Evolutionary conservation across 75 land plant genomes (phyloP).

Genomic region (Cupressus sempervirens): DNA sequence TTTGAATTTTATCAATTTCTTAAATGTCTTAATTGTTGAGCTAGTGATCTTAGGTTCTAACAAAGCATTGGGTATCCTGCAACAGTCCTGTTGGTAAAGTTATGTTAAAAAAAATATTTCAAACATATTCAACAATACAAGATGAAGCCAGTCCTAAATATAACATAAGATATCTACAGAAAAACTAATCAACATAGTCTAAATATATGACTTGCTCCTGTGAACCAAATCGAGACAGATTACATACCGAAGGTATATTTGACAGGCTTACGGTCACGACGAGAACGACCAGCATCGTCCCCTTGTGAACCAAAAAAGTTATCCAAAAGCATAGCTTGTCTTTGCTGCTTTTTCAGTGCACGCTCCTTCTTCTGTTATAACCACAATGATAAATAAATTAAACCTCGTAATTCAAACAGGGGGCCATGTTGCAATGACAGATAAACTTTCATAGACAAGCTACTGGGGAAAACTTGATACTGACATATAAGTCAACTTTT

Average conservation of each 20-base stretch:
- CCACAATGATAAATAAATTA: background rate
- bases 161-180: background rate
- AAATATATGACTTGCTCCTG: background rate
- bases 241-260: slow-evolving; percentile 76
- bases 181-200: background rate
- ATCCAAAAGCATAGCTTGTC: slow-evolving; percentile 52
- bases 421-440: background rate
- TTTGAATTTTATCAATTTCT: background rate
- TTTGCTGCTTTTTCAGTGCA: slow-evolving; percentile 60
- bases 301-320: slow-evolving; percentile 26
- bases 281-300: slow-evolving; percentile 43
- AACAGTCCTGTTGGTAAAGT: background rate
- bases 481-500: background rate
- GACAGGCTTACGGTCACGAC: slow-evolving; percentile 69
- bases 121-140: background rate
- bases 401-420: too few species aligned
- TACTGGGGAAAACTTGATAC: background rate
- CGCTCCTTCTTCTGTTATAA: slow-evolving; percentile 66
- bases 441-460: background rate
- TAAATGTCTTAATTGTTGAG: background rate
- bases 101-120: background rate
- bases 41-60: background rate
- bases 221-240: background rate
- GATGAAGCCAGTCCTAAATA: background rate
- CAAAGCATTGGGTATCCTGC: background rate